Conservation (phyloP, 2,329 filamentous ascomycete species). For the Fusarium longipes region DNA sequence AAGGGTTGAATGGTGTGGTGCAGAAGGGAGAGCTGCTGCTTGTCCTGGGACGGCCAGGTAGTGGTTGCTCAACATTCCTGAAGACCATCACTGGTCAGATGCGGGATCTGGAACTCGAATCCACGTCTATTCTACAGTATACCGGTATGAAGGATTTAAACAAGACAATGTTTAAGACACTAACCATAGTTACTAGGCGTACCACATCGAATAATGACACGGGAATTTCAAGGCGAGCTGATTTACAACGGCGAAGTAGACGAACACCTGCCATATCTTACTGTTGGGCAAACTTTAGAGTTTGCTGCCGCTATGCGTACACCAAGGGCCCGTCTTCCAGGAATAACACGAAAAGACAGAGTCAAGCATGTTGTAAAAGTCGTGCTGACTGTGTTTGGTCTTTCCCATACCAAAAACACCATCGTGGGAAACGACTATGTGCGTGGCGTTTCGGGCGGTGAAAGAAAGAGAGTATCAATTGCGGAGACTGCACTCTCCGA, state of each 20-base stretch:
- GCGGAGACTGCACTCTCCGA: slow-evolving; percentile 78
- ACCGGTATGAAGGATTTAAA: slow-evolving; percentile 56
- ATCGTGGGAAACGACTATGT: slow-evolving; percentile 82
- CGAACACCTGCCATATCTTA: slow-evolving; percentile 79
- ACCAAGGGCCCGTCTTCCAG: slow-evolving; percentile 71
- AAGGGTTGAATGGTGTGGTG: slow-evolving; percentile 72
- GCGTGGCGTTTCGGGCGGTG: slow-evolving; percentile 76
- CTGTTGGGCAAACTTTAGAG: slow-evolving; percentile 77
- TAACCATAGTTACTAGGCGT: slow-evolving; percentile 46
- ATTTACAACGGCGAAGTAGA: slow-evolving; percentile 84
- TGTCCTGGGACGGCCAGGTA: slow-evolving; percentile 74
- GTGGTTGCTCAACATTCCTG: slow-evolving; percentile 72
- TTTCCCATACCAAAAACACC: slow-evolving; percentile 77
- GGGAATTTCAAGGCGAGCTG: slow-evolving; percentile 72
- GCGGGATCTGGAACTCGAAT: slow-evolving; percentile 65
- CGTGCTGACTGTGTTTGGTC: slow-evolving; percentile 77
- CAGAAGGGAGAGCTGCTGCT: slow-evolving; percentile 74
- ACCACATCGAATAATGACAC: slow-evolving; percentile 61
- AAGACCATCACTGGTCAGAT: slow-evolving; percentile 71
- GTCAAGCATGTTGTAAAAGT: slow-evolving; percentile 72
- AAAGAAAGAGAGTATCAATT: slow-evolving; percentile 83
- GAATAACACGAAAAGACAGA: slow-evolving; percentile 70
- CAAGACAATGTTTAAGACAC: not conserved
- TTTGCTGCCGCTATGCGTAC: slow-evolving; percentile 78
- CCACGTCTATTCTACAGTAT: slow-evolving; percentile 67